Evolutionary conservation across 2,329 filamentous ascomycete species (phyloP).

Genomic region (Macroventuria anomochaeta): DNA sequence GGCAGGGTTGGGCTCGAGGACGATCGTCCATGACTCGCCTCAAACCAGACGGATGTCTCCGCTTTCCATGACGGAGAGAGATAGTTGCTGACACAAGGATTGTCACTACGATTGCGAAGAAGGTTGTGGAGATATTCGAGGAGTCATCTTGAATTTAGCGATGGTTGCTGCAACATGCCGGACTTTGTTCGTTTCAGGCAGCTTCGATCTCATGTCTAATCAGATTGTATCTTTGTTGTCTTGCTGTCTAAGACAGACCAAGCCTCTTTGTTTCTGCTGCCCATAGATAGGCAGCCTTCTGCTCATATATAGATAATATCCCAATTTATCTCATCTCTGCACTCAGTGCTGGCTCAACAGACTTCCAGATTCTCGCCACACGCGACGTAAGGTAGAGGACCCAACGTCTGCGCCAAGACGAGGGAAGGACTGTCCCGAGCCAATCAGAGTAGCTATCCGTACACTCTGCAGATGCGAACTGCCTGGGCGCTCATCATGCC

Average conservation of each 20-base stretch:
- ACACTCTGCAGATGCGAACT: constrained; percentile 10
- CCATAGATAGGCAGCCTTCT: too few relatives aligned
- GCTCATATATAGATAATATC: too few relatives aligned
- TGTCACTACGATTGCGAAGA: not conserved
- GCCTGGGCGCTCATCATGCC: constrained; percentile 32
- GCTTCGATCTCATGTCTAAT: too few relatives aligned
- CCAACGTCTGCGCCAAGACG: not conserved
- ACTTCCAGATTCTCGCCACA: constrained; percentile 13
- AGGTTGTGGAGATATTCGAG: not conserved
- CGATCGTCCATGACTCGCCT: constrained; percentile 7
- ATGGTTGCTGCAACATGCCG: constrained; percentile 9
- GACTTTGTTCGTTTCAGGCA: too few relatives aligned
- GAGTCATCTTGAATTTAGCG: not conserved
- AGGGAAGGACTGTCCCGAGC: not conserved
- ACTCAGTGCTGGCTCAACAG: too few relatives aligned
- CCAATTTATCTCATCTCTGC: too few relatives aligned
- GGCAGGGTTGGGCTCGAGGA: constrained; percentile 10
- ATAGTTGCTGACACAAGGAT: not conserved
- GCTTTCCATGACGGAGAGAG: not conserved
- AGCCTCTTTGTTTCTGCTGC: too few relatives aligned
- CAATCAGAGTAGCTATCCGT: constrained; percentile 11
- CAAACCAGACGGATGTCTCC: not conserved
- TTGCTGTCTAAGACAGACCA: too few relatives aligned
- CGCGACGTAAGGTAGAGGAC: constrained; percentile 1
- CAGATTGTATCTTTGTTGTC: too few relatives aligned